phyloP scores from a whole-genome alignment of 371 early-diverging fungal genomes.

The Actinomortierella wolfii region DNA sequence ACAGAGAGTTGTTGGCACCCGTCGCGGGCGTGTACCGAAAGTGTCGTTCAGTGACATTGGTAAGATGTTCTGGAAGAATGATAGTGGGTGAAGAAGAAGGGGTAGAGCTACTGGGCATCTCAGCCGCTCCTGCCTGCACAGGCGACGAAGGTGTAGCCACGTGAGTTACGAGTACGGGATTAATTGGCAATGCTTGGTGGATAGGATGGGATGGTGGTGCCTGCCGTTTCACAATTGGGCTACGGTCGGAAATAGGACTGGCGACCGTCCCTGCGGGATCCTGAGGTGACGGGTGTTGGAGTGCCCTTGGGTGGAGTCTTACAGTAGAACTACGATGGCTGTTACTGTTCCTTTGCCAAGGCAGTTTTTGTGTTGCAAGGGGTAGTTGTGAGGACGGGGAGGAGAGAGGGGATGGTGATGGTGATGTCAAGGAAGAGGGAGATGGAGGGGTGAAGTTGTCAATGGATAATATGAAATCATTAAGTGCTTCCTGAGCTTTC shows the following conservation, averaged over 20 bases:
- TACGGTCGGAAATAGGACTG: too few species aligned
- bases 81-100: not conserved
- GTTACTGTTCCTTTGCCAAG: not conserved
- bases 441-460: not conserved
- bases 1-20: constrained; percentile 27
- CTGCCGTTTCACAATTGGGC: too few species aligned
- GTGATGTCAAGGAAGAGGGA: not conserved
- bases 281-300: too few species aligned
- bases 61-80: constrained; percentile 18
- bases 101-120: too few species aligned
- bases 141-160: too few species aligned
- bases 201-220: too few species aligned
- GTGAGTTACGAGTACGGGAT: too few species aligned
- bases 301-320: too few species aligned
- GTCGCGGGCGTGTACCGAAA: constrained; percentile 29
- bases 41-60: constrained; percentile 10
- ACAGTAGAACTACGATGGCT: not conserved
- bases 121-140: too few species aligned
- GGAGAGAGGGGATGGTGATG: not conserved
- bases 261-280: too few species aligned
- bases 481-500: not conserved
- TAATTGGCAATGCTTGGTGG: too few species aligned
- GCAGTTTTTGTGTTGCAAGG: not conserved
- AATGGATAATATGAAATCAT: not conserved
- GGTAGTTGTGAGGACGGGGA: not conserved